phyloP scores from a whole-genome alignment of 768 basidiomycete species.

The Boletus sp. region DNA sequence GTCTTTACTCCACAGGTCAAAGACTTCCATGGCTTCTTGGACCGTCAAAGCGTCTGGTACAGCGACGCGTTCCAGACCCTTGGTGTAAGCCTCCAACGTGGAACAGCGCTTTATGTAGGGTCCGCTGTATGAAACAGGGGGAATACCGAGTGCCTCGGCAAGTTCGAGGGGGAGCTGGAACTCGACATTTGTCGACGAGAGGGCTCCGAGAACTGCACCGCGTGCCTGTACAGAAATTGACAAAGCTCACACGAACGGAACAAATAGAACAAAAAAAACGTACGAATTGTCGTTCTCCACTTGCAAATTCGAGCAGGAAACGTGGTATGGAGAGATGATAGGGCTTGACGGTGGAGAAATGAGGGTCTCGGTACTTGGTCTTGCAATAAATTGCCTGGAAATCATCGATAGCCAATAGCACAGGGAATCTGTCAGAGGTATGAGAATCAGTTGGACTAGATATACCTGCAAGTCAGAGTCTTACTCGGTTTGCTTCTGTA shows the following conservation, averaged over 20 bases:
- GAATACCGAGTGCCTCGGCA: constrained; percentile 54
- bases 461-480: constrained; percentile 16
- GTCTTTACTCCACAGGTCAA: constrained; percentile 73
- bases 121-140: constrained; percentile 40
- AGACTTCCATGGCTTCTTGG: constrained; percentile 70
- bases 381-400: constrained; percentile 76
- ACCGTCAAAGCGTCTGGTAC: constrained; percentile 60
- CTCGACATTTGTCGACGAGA: constrained; percentile 58
- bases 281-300: constrained; percentile 69
- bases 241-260: neutral
- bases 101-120: constrained; percentile 57
- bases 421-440: constrained; percentile 54
- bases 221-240: constrained; percentile 43
- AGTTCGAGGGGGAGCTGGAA: constrained; percentile 65
- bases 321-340: constrained; percentile 81
- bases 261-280: constrained; percentile 29
- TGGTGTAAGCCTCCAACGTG: constrained; percentile 49
- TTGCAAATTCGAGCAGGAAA: constrained; percentile 72
- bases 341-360: constrained; percentile 63
- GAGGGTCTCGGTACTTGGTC: constrained; percentile 71
- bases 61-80: constrained; percentile 49
- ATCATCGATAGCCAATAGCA: constrained; percentile 85
- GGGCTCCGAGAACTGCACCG: constrained; percentile 71
- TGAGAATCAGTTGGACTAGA: neutral
- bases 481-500: constrained; percentile 66